Evolutionary conservation across 495 filamentous ascomycete genomes (phyloP).

Genomic region (Amniculicola lignicola): DNA sequence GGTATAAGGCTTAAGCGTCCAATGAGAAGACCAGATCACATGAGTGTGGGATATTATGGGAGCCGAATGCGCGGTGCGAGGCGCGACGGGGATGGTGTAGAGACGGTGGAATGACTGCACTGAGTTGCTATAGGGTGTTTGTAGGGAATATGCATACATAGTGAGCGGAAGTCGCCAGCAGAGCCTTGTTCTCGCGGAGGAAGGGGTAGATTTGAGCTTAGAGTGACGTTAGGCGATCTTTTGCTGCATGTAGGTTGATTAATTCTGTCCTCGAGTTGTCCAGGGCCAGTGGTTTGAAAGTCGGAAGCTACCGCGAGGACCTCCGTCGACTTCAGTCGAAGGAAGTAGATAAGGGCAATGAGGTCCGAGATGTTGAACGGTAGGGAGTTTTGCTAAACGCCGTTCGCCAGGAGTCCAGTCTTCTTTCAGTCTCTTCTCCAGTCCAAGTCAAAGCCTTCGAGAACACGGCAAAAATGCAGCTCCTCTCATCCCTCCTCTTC

Average conservation of each 20-base stretch:
- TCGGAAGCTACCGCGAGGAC: background rate
- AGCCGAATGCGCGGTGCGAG: too few relatives aligned
- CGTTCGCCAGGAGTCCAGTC: background rate
- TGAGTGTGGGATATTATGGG: too few relatives aligned
- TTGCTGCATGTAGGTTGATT: background rate
- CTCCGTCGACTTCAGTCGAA: too few relatives aligned
- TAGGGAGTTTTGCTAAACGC: background rate
- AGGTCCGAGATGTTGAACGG: background rate
- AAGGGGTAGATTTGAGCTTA: background rate
- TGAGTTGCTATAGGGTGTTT: too few relatives aligned
- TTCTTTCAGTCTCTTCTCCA: background rate
- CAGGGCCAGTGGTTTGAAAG: background rate
- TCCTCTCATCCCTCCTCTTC: constrained; percentile 9
- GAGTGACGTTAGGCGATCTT: background rate
- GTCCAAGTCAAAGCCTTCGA: background rate
- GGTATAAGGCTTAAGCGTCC: too few relatives aligned
- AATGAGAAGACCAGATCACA: too few relatives aligned
- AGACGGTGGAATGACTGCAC: too few relatives aligned
- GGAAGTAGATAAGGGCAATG: too few relatives aligned
- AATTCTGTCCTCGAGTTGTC: background rate
- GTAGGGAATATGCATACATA: too few relatives aligned
- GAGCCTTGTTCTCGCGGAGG: too few relatives aligned
- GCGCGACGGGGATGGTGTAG: too few relatives aligned
- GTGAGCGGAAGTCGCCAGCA: too few relatives aligned
- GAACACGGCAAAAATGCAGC: background rate